phyloP scores from a whole-genome alignment of 257 asterid genomes.

The Solanum neorickii region DNA sequence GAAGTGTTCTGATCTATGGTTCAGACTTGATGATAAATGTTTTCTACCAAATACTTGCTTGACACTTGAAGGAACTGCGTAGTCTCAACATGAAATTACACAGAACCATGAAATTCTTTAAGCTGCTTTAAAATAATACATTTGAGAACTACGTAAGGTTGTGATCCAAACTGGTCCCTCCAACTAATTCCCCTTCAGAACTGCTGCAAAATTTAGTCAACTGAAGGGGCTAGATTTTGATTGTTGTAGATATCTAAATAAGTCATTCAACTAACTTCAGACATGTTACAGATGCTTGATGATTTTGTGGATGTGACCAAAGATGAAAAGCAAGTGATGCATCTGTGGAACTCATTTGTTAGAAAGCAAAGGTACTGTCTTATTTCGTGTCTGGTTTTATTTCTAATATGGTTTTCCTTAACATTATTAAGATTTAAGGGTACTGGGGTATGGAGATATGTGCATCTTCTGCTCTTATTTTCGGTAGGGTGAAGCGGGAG shows the following conservation, averaged over 20 bases:
- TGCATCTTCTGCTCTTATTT: not conserved
- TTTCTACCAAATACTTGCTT: not conserved
- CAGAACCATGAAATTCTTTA: not conserved
- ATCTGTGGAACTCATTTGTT: slow-evolving; percentile 96
- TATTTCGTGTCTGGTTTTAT: not conserved
- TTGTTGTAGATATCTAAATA: not conserved
- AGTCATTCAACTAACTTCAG: not conserved
- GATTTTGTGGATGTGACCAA: slow-evolving; percentile 95
- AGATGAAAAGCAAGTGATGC: slow-evolving; percentile 94
- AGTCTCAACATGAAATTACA: not conserved
- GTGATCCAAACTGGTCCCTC: not conserved
- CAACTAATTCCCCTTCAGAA: not conserved
- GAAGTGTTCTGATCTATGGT: not conserved
- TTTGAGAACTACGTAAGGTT: not conserved
- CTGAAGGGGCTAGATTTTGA: not conserved
- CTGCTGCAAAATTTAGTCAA: not conserved
- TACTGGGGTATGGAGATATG: not conserved
- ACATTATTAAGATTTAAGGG: not conserved
- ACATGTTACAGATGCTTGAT: slow-evolving; percentile 78
- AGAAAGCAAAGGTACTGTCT: slow-evolving; percentile 78
- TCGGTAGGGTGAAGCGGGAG: not conserved
- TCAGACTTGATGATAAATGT: not conserved
- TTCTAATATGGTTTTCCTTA: not conserved
- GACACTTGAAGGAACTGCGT: not conserved
- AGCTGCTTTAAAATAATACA: not conserved